Conservation (phyloP, 345 rosid species). For the Gossypium stocksii region DNA sequence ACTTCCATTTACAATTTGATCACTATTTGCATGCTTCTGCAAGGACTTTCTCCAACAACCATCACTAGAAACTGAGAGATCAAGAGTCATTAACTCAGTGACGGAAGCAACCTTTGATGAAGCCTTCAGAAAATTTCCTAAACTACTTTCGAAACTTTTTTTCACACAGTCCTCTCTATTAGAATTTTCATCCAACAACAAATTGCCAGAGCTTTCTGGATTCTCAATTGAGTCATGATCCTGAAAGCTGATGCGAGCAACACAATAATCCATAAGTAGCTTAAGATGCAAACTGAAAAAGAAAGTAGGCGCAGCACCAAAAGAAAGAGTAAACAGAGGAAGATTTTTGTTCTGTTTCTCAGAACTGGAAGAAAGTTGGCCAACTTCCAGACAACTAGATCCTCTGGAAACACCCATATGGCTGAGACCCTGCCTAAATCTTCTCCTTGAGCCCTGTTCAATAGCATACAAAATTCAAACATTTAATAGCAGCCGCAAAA, state of each 20-base stretch:
- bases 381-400: slow-evolving; percentile 22
- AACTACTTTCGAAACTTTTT: slow-evolving; percentile 25
- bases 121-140: slow-evolving; percentile 20
- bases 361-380: slow-evolving; percentile 25
- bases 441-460: slow-evolving; percentile 49
- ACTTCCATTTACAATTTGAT: slow-evolving; percentile 2
- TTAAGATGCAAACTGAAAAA: slow-evolving; percentile 59
- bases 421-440: slow-evolving; percentile 32
- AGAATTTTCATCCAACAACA: slow-evolving; percentile 31
- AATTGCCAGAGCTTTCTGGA: slow-evolving; percentile 29
- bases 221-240: slow-evolving; percentile 37
- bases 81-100: neutral
- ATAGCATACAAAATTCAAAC: slow-evolving; percentile 13
- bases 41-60: neutral
- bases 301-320: slow-evolving; percentile 53
- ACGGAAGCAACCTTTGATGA: slow-evolving; percentile 8
- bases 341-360: slow-evolving; percentile 28
- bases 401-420: slow-evolving; percentile 32
- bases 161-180: slow-evolving; percentile 25
- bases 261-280: slow-evolving; percentile 54
- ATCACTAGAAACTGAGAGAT: slow-evolving; percentile 5
- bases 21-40: neutral
- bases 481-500: slow-evolving; percentile 12
- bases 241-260: slow-evolving; percentile 23
- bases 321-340: slow-evolving; percentile 47